Conservation (phyloP, 768 basidiomycete species). For the Mycena sanguinolenta region DNA sequence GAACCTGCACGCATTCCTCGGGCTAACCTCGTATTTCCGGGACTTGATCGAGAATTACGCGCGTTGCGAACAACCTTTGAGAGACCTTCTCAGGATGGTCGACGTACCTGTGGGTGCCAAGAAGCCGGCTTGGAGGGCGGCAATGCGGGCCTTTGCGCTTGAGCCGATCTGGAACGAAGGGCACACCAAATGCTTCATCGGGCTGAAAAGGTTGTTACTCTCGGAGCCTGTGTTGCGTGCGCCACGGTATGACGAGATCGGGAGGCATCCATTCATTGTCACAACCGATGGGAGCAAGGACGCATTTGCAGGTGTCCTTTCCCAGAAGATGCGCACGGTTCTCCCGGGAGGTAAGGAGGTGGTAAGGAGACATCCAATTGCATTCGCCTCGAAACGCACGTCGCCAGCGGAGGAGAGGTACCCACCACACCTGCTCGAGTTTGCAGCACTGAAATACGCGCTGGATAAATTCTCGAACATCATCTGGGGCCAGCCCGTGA, state of each 20-base stretch:
- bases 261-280: conserved; percentile 6
- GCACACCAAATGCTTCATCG: conserved; percentile 42
- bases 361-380: neutral
- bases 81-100: conserved; percentile 42
- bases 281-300: neutral
- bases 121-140: conserved; percentile 42
- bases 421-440: conserved; percentile 41
- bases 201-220: conserved; percentile 39
- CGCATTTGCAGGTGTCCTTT: neutral
- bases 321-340: neutral
- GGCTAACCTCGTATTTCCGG: conserved; percentile 50
- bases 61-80: conserved; percentile 45
- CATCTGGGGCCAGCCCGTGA: neutral
- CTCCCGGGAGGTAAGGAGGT: neutral
- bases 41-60: conserved; percentile 51
- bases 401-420: neutral
- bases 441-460: conserved; percentile 36
- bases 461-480: neutral
- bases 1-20: conserved; percentile 50
- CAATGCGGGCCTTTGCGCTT: conserved; percentile 37
- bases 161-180: conserved; percentile 25
- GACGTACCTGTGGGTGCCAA: conserved; percentile 34
- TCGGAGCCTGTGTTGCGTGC: conserved; percentile 28
- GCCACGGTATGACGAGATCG: conserved; percentile 36
- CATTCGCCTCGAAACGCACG: neutral